A percentile compares a stretch with the other conserved stretches of the same genome.
Conservation (phyloP, 768 basidiomycete genomes). For the Rubroboletus pulcherrimus region DNA sequence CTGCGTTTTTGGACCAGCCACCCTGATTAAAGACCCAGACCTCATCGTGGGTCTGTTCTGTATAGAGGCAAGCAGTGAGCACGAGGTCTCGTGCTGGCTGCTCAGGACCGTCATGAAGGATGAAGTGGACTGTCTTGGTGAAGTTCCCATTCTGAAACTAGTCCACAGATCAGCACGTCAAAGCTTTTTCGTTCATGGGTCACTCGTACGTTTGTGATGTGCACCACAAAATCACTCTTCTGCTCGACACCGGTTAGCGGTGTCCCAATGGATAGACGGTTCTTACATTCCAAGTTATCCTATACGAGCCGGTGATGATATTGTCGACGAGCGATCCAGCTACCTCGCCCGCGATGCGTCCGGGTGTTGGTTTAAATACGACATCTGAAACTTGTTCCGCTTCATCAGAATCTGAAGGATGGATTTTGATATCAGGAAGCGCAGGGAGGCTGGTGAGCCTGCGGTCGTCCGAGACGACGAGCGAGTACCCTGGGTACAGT, state of each 20-base stretch:
- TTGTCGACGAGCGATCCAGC: constrained; percentile 53
- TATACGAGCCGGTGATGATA: constrained; percentile 53
- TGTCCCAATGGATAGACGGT: neutral
- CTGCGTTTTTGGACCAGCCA: constrained; percentile 59
- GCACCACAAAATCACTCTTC: constrained; percentile 56
- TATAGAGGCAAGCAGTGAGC: constrained; percentile 48
- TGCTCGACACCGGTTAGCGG: constrained; percentile 22
- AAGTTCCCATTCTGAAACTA: constrained; percentile 31
- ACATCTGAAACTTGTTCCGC: constrained; percentile 48
- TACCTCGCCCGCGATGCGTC: constrained; percentile 34
- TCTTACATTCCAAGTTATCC: constrained; percentile 56
- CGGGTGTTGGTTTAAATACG: constrained; percentile 46
- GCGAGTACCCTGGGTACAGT: constrained; percentile 58
- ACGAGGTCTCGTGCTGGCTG: constrained; percentile 50
- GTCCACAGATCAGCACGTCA: neutral
- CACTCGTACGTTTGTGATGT: constrained; percentile 44
- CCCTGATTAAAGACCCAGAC: constrained; percentile 77
- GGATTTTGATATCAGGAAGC: constrained; percentile 47
- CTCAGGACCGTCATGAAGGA: constrained; percentile 61
- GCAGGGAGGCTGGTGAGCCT: constrained; percentile 44
- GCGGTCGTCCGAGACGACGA: constrained; percentile 50
- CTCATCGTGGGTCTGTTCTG: constrained; percentile 57
- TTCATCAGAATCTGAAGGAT: constrained; percentile 46
- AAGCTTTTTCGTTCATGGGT: neutral
- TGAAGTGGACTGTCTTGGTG: constrained; percentile 36